These are phyloP conservation scores for Colletotrichum sp. DNA, from an alignment of 2,329 filamentous ascomycete genomes.

Conservation along the genomic window DNA sequence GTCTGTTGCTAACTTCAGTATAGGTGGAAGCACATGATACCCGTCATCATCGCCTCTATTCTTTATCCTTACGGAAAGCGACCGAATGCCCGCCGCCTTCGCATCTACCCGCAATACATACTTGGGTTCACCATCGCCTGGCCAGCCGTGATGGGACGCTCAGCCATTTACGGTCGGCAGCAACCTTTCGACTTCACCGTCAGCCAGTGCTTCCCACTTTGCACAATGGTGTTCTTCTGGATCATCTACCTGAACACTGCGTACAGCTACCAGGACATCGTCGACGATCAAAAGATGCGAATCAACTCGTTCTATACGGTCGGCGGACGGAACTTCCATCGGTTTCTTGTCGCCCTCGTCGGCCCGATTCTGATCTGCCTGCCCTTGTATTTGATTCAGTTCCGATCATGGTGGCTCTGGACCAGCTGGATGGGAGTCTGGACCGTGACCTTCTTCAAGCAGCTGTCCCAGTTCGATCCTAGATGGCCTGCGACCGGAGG, in stretches of 20 bases:
- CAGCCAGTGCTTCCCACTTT: slow-evolving; percentile 24
- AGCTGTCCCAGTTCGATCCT: slow-evolving; percentile 23
- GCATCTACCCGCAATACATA: slow-evolving; percentile 28
- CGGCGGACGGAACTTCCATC: slow-evolving; percentile 5
- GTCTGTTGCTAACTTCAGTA: neutral
- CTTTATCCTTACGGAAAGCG: slow-evolving; percentile 28
- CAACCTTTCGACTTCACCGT: slow-evolving; percentile 23
- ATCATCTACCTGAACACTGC: slow-evolving; percentile 29
- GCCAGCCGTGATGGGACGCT: slow-evolving; percentile 26
- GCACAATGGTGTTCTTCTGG: slow-evolving; percentile 30
- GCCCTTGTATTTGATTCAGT: neutral
- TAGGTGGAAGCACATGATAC: slow-evolving; percentile 26
- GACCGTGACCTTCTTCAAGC: neutral
- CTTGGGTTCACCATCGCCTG: slow-evolving; percentile 27
- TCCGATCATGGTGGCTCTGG: slow-evolving; percentile 12
- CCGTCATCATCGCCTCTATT: slow-evolving; percentile 22
- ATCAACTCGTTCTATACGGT: slow-evolving; percentile 26
- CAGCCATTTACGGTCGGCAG: slow-evolving; percentile 22
- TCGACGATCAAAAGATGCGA: slow-evolving; percentile 27
- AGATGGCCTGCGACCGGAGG: slow-evolving; percentile 25
- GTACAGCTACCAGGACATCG: slow-evolving; percentile 28
- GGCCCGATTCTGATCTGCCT: slow-evolving; percentile 8
- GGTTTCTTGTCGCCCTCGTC: slow-evolving; percentile 7
- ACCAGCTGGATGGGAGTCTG: slow-evolving; percentile 15
- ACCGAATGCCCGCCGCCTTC: slow-evolving; percentile 20